phyloP scores from a whole-genome alignment of 106 monocot species.

The Phalaenopsis aphrodite region DNA sequence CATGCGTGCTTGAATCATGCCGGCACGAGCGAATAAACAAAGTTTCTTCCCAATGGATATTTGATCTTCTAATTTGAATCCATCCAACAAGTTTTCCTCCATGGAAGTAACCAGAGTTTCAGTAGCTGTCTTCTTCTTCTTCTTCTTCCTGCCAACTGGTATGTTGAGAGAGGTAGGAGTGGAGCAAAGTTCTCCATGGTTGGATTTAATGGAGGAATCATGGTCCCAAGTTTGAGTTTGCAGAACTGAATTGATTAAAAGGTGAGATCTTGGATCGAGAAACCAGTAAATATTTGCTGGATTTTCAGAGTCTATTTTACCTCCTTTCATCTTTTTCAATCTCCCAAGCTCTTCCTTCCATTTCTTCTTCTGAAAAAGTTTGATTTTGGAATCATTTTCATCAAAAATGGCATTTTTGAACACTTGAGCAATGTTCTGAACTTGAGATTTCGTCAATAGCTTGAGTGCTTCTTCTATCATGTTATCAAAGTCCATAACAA shows the following conservation, averaged over 20 bases:
- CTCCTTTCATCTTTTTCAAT: conserved; percentile 56
- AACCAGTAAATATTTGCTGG: conserved; percentile 76
- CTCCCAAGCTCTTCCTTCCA: conserved; percentile 18
- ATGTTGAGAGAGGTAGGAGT: conserved; percentile 72
- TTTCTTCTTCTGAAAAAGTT: too few relatives aligned
- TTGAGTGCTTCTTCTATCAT: conserved; percentile 47
- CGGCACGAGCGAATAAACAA: conserved; percentile 45
- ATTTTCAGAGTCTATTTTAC: conserved; percentile 27
- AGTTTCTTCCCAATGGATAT: conserved; percentile 57
- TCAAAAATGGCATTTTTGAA: too few relatives aligned
- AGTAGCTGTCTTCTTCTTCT: conserved; percentile 71
- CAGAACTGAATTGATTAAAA: conserved; percentile 50
- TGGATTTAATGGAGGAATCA: conserved; percentile 69
- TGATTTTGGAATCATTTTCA: too few relatives aligned
- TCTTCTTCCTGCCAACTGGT: conserved; percentile 33
- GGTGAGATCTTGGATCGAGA: conserved; percentile 64
- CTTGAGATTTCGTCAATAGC: conserved; percentile 29
- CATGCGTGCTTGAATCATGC: conserved; percentile 48
- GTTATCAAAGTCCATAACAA: conserved; percentile 59
- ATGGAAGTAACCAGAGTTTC: conserved; percentile 67
- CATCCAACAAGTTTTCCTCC: conserved; percentile 63
- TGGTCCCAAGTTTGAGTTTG: conserved; percentile 69
- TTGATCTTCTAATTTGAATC: conserved; percentile 75
- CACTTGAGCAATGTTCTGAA: conserved; percentile 9
- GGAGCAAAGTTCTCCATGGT: conserved; percentile 64